Conservation (phyloP, 148 eudicot genomes). For the Chenopodium formosanum region DNA sequence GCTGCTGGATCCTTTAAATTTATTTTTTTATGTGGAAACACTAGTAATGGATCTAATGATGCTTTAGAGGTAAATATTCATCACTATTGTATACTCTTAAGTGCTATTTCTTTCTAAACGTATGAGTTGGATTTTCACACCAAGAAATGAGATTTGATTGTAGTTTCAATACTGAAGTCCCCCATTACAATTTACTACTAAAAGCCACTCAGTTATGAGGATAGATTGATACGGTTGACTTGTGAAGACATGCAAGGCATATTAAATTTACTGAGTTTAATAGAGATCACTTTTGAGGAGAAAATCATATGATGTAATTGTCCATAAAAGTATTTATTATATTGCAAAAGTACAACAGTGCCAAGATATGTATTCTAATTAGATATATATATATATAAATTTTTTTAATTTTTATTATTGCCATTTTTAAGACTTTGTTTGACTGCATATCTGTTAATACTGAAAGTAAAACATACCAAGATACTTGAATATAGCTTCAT, state of each 20-base stretch:
- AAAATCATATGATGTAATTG: not conserved
- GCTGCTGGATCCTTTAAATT: conserved; percentile 50
- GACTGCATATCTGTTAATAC: not conserved
- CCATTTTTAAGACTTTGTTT: not conserved
- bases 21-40: conserved; percentile 71
- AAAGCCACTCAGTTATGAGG: not conserved
- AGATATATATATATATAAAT: no score
- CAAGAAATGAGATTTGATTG: not conserved
- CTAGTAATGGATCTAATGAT: conserved; percentile 58
- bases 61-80: conserved; percentile 63
- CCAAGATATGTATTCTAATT: not conserved
- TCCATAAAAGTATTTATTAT: not conserved
- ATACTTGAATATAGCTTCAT: not conserved
- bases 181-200: not conserved
- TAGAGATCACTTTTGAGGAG: not conserved
- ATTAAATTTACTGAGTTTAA: not conserved
- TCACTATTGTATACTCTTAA: not conserved
- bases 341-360: not conserved
- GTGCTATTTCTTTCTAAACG: not conserved
- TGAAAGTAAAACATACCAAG: no score
- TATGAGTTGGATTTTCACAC: not conserved
- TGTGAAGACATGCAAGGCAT: not conserved
- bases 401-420: no score
- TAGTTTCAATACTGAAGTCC: not conserved
- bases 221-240: not conserved